These are phyloP conservation scores for Amylocarpus encephaloides DNA, from an alignment of 2,329 filamentous ascomycete species.

Conservation along the genomic window DNA sequence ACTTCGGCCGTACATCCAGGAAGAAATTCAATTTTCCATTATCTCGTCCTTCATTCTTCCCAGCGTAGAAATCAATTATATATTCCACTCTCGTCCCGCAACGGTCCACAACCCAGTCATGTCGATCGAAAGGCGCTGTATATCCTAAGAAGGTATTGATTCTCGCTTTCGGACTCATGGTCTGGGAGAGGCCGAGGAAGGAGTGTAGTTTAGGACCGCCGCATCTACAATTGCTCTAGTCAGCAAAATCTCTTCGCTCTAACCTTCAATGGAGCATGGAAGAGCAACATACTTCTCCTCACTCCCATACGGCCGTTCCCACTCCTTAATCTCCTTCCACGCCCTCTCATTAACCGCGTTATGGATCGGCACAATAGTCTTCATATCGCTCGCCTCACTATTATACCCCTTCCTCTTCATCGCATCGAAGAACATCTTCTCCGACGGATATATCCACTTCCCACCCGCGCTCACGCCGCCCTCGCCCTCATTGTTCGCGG, in stretches of 20 bases:
- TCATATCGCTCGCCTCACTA: slow-evolving; percentile 69
- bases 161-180: slow-evolving; percentile 75
- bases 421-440: slow-evolving; percentile 96
- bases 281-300: slow-evolving; percentile 45
- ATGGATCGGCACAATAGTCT: slow-evolving; percentile 89
- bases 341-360: slow-evolving; percentile 97
- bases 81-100: slow-evolving; percentile 85
- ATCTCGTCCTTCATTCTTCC: slow-evolving; percentile 39
- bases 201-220: slow-evolving; percentile 76
- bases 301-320: slow-evolving; percentile 67
- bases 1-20: slow-evolving; percentile 60
- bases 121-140: slow-evolving; percentile 83
- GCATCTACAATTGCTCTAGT: slow-evolving; percentile 40
- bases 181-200: slow-evolving; percentile 67
- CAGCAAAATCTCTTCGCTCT: slow-evolving; percentile 1
- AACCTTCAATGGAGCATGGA: not conserved
- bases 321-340: slow-evolving; percentile 84
- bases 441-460: slow-evolving; percentile 96
- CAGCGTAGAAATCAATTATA: slow-evolving; percentile 96
- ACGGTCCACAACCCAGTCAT: slow-evolving; percentile 95
- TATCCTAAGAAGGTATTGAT: slow-evolving; percentile 84
- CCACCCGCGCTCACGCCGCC: slow-evolving; percentile 63
- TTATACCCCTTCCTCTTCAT: slow-evolving; percentile 86
- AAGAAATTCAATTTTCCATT: slow-evolving; percentile 54
- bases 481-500: slow-evolving; percentile 73